Base-by-base conservation (phyloP, 768 basidiomycete species). In the Suillus ampliporus region DNA sequence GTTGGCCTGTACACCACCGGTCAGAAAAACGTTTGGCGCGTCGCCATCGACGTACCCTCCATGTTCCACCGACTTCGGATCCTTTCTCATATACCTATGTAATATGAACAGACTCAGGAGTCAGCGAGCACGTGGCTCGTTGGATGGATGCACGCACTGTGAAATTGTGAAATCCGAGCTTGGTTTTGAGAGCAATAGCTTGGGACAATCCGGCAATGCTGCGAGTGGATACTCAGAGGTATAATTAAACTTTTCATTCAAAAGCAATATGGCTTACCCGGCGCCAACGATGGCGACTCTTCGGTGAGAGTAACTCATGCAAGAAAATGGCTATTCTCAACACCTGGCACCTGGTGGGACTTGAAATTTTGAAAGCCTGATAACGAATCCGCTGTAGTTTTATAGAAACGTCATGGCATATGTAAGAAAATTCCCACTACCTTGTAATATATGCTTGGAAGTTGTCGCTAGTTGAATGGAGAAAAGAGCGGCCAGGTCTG, bases 1-100 rank as follows among this genome's bases (percentile, higher is more conserved):
- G 44, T 72, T 76, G 5, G 62, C 74, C 75, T 76, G 60, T 19
- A 48, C 38, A 44, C 57, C 11, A 21, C 2, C 21, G 48, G n/a
- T 43, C 40, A 21, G 37, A 19, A 21, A 26, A 26, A 62, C 15
- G n/a, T 34, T 65, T 52, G 41, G 8, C 15, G n/a, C 21, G 38
- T 13, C 35, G 13, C 19, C 6, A 15, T 52, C 10, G 28, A 74
- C 82, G 66, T 60, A 85, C 83, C 63, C 82, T 75, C 83, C 84
- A 85, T 35, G 82, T 82, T 44, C 84, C 83, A 10, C 84, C 84
- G 21, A 84, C 75, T 38, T 79, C 78, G 2, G 57, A 52, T 5
- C 70, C 78, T 58, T 82, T 80, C 66, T 85, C 84, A 38, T 78
- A 82, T n/a, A 85, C 79, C 84, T 84, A 64, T n/a, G n/a, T n/a